Base-by-base conservation (phyloP, 2,329 filamentous ascomycete genomes). In the Monilinia fructicola region DNA sequence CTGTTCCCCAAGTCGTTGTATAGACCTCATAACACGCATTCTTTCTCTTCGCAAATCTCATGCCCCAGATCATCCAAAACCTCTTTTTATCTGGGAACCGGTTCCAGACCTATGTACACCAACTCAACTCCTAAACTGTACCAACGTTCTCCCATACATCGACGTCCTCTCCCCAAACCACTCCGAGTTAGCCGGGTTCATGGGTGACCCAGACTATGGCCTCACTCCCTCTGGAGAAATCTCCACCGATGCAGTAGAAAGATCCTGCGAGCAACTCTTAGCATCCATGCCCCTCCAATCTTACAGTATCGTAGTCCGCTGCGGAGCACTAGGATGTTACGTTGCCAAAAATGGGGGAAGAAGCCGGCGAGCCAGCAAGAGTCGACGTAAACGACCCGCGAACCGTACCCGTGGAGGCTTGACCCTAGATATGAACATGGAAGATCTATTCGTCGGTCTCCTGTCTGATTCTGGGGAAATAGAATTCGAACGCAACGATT, bases 31-130 rank as follows among this genome's bases (percentile, higher is more conserved):
- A 28, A 78, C 84, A 1, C 85, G 87, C n/a, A 90, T 98, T 67
- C 80, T 87, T 6, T 79, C 81, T 4, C 83, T 87, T 40, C 80
- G 85, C 11, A 83, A 82, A 73, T 78, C 78, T 11, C 69, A 79
- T 50, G 61, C 73, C 61, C 67, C 75, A 66, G 54, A 77, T 18
- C 69, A 77, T 0, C 73, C 80, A 0, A 84, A 85, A 58, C 91
- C 93, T 1, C 78, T 93, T 9, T 92, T 97, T 76, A 86, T 98
- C 63, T 99, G 94, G 94, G 95, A 99, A 77, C 95, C 95, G 0
- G 91, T 97, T 1, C 95, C 95, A 1, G 92, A 97, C 77, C 83
- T 92, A 1, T 97, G 93, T 77, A 89, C 85, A 0, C 88, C 92
- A 0, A 86, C 87, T 53, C 84, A 89, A 75, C 79, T 89, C 38